phyloP scores from a whole-genome alignment of 768 basidiomycete species.

The Myochromella boudieri region DNA sequence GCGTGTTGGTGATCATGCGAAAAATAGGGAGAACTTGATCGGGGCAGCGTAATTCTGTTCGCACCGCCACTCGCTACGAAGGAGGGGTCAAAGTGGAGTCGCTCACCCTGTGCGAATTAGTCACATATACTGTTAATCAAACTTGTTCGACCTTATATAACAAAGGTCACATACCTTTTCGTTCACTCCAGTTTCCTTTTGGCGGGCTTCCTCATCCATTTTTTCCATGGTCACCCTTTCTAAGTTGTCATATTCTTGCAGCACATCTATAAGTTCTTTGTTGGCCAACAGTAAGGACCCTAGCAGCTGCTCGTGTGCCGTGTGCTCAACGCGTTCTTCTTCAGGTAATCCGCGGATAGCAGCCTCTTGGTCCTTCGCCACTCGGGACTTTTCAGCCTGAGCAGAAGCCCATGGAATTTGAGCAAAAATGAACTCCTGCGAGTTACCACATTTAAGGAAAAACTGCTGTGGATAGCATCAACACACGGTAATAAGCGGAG shows the following conservation, averaged over 20 bases:
- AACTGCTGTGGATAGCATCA: constrained; percentile 66
- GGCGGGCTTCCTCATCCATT: constrained; percentile 67
- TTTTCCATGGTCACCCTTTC: constrained; percentile 65
- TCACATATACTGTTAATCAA: constrained; percentile 16
- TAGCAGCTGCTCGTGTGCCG: constrained; percentile 74
- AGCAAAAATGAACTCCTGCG: constrained; percentile 81
- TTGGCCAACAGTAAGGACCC: constrained; percentile 76
- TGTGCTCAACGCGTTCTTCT: constrained; percentile 42
- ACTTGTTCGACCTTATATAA: not conserved
- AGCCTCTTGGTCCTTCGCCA: constrained; percentile 25
- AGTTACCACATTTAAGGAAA: constrained; percentile 70
- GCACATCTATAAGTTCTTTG: constrained; percentile 62
- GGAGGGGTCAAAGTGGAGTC: constrained; percentile 28
- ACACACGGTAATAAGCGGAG: constrained; percentile 1
- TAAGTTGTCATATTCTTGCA: constrained; percentile 78
- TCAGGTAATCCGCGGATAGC: constrained; percentile 21
- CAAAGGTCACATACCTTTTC: constrained; percentile 50
- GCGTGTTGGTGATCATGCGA: constrained; percentile 23
- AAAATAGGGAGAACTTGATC: constrained; percentile 44
- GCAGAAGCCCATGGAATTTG: constrained; percentile 93
- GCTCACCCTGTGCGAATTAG: constrained; percentile 35
- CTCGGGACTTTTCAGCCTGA: constrained; percentile 71
- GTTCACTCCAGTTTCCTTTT: constrained; percentile 65
- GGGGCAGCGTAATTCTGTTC: constrained; percentile 39
- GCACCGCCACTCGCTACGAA: constrained; percentile 3